Evolutionary conservation across 371 early-diverging fungal species (phyloP), one percentile per base, ranked within the genome.

Genomic region (Fennellomyces sp.): DNA sequence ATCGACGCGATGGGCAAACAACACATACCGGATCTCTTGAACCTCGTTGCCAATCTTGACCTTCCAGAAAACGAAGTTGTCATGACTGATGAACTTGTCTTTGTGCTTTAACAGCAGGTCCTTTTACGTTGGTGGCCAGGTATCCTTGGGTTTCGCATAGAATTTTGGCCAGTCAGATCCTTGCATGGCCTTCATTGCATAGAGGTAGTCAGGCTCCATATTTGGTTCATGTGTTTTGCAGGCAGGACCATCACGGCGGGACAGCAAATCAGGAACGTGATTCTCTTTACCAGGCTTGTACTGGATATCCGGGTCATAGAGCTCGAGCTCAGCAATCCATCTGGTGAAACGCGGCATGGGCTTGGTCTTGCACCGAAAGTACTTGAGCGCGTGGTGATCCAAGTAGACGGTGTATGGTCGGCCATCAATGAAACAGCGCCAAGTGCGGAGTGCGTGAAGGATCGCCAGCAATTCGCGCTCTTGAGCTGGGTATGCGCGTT

Each of bases 401-500:
- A 69, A 60, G 4, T 54, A 59, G 1, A 73, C 52, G 26, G 48
- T 35, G 23, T 65, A 69, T 0, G 60, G 64, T 33, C 39, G 45
- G n/a, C 70, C 66, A 13, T 70, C 66, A 17, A 70, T 54, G 3
- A 68, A 69, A n/a, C 65, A 68, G 72, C 72, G 49, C n/a, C n/a
- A n/a, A n/a, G n/a, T n/a, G n/a, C n/a, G n/a, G n/a, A n/a, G n/a
- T n/a, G n/a, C n/a, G n/a, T 68, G 65, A 0, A 76, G 21, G 3
- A 75, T 72, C 19, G 68, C 76, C 0, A 70, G 56, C 2, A 78
- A 41, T 56, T 74, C 78, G 3, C 78, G 81, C 35, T 75, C 70
- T 56, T 76, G 72, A 0, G 70, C 69, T 1, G 71, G 69, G 28
- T 75, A 73, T 8, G 61, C 50, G 12, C 48, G 17, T 57, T 81